Percentiles rank a stretch among this genome's conserved stretches.
Evolutionary conservation across 2,329 filamentous ascomycete species (phyloP).

Genomic region (Botryotinia calthae): DNA sequence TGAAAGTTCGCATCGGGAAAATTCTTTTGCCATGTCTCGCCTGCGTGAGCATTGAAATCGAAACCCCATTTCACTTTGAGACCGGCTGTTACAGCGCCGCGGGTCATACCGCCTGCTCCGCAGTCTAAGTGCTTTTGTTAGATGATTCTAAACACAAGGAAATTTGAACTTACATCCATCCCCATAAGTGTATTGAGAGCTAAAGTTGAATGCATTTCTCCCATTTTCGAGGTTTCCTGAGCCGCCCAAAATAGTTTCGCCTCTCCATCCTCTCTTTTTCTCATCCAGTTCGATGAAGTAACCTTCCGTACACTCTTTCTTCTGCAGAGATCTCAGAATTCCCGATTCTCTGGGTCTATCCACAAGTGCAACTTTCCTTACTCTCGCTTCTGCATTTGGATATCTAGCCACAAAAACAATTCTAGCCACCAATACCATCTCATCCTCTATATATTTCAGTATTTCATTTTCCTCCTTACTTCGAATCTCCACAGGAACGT

Average conservation of each 20-base stretch:
- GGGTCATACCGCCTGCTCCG: constrained; percentile 67
- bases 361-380: neutral
- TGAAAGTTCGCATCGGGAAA: constrained; percentile 29
- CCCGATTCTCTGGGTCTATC: constrained; percentile 2
- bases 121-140: constrained; percentile 43
- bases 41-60: constrained; percentile 49
- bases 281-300: neutral
- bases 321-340: neutral
- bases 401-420: constrained; percentile 15
- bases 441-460: constrained; percentile 2
- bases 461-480: neutral
- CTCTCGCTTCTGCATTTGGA: constrained; percentile 2
- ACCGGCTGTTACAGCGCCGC: constrained; percentile 59
- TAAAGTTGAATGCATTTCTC: neutral
- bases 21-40: constrained; percentile 24
- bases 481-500: constrained; percentile 7
- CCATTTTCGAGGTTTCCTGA: neutral
- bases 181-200: constrained; percentile 26
- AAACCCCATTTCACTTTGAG: constrained; percentile 59
- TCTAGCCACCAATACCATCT: constrained; percentile 20
- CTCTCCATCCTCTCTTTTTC: constrained; percentile 20
- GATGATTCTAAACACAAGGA: neutral
- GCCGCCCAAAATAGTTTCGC: constrained; percentile 20
- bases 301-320: neutral
- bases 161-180: constrained; percentile 28